These are phyloP conservation scores for Barbatosphaeria neglecta DNA, from an alignment of 495 filamentous ascomycete species.

Conservation along the genomic window DNA sequence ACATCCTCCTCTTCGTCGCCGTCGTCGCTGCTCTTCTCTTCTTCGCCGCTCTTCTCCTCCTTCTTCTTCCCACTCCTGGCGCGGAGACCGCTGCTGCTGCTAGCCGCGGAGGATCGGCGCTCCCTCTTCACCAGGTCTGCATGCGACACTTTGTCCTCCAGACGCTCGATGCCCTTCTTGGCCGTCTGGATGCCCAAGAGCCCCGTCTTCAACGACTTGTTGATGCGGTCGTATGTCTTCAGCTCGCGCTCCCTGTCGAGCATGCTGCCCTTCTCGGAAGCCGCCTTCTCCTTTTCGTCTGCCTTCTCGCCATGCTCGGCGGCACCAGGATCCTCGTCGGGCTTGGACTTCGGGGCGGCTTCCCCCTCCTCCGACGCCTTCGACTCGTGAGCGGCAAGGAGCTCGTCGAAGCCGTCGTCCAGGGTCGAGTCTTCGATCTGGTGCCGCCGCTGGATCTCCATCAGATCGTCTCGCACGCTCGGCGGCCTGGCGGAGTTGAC, in stretches of 20 bases:
- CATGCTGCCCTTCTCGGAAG: neutral
- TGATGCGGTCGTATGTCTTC: slow-evolving; percentile 45
- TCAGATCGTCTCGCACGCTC: slow-evolving; percentile 37
- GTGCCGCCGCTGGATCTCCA: slow-evolving; percentile 32
- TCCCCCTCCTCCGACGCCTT: neutral
- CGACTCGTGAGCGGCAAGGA: slow-evolving; percentile 20
- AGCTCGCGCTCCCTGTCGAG: slow-evolving; percentile 35
- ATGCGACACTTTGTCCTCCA: slow-evolving; percentile 49
- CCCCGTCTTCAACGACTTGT: slow-evolving; percentile 45
- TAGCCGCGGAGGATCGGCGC: no score
- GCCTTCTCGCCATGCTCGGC: neutral
- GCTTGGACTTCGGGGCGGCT: neutral
- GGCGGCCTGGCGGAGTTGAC: slow-evolving; percentile 37
- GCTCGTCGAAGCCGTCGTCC: slow-evolving; percentile 34
- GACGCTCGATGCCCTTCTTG: slow-evolving; percentile 50
- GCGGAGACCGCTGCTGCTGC: neutral
- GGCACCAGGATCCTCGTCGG: no score
- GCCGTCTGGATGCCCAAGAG: slow-evolving; percentile 53
- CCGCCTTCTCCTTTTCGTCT: neutral
- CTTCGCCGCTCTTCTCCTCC: no score
- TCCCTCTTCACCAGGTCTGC: slow-evolving; percentile 24
- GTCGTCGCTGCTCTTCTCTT: no score
- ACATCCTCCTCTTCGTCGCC: no score
- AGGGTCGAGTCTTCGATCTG: slow-evolving; percentile 43
- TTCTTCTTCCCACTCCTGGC: no score